Conservation (phyloP, 352 stramenopile species). For the Phytophthora ohioensis region DNA sequence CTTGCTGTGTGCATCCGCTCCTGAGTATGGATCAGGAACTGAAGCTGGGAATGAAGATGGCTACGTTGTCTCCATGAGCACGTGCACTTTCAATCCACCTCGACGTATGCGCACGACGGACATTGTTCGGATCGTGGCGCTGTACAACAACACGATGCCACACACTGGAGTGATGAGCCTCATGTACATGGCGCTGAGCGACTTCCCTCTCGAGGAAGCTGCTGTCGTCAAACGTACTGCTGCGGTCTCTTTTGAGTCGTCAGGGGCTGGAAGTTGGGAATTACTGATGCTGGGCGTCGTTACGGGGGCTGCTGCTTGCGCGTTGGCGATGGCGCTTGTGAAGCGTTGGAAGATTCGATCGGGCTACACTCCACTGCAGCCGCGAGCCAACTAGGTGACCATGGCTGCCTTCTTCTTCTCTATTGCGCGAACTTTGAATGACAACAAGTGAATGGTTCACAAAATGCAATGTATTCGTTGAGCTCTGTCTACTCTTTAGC, state of each 20-base stretch:
- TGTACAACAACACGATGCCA: conserved; percentile 84
- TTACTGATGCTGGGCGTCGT: conserved; percentile 35
- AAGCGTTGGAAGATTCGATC: conserved; percentile 60
- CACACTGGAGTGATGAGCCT: conserved; percentile 85
- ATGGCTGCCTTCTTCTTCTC: background rate
- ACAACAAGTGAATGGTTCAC: conserved; percentile 5
- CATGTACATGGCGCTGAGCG: conserved; percentile 78
- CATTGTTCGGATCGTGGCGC: conserved; percentile 74
- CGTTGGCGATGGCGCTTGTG: conserved; percentile 30
- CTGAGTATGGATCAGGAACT: conserved; percentile 65
- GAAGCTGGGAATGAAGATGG: conserved; percentile 74
- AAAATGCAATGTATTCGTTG: conserved; percentile 28
- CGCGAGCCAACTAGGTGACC: conserved; percentile 19
- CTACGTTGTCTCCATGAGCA: conserved; percentile 79
- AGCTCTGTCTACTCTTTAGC: conserved; percentile 47
- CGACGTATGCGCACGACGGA: conserved; percentile 74
- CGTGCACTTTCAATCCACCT: conserved; percentile 79
- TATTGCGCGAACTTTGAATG: background rate
- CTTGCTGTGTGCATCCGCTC: conserved; percentile 70
- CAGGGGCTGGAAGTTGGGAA: conserved; percentile 10
- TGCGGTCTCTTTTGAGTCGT: conserved; percentile 7
- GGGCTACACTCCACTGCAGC: conserved; percentile 58
- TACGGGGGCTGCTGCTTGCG: conserved; percentile 36
- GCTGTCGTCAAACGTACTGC: conserved; percentile 17
- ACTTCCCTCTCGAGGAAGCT: conserved; percentile 47